phyloP scores from a whole-genome alignment of 768 basidiomycete species.

The Mycena vitilis region DNA sequence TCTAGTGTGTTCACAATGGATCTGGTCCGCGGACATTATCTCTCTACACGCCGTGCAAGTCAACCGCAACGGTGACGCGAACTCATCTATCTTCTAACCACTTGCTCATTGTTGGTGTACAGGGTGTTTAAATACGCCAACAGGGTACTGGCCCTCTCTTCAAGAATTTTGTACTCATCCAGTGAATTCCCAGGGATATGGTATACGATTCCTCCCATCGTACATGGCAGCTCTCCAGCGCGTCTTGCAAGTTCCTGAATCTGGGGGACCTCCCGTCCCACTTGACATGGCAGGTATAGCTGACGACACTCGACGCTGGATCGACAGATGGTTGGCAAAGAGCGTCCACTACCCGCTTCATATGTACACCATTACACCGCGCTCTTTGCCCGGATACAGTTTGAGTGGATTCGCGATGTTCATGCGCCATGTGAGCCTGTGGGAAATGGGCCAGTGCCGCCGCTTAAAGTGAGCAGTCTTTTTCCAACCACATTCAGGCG shows the following conservation, averaged over 20 bases:
- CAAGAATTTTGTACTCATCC: background rate
- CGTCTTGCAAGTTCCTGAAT: no score
- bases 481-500: background rate
- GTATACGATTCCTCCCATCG: conserved; percentile 12
- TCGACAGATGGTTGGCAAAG: background rate
- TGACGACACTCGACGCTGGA: background rate
- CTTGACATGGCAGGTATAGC: background rate
- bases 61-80: conserved; percentile 1
- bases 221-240: conserved; percentile 9
- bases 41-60: conserved; percentile 21
- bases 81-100: no score
- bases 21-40: conserved; percentile 26
- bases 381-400: background rate
- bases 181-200: conserved; percentile 1
- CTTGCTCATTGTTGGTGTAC: background rate
- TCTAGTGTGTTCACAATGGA: conserved; percentile 30
- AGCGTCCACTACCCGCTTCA: background rate
- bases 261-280: background rate
- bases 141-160: conserved; percentile 1
- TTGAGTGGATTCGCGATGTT: conserved; percentile 8
- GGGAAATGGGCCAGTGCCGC: background rate
- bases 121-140: conserved; percentile 29
- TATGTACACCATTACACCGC: background rate
- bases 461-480: background rate
- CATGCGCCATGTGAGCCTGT: conserved; percentile 16